Percentiles rank a stretch among this genome's conserved stretches.
phyloP scores from a whole-genome alignment of 495 filamentous ascomycete species.

The Podospora comata region DNA sequence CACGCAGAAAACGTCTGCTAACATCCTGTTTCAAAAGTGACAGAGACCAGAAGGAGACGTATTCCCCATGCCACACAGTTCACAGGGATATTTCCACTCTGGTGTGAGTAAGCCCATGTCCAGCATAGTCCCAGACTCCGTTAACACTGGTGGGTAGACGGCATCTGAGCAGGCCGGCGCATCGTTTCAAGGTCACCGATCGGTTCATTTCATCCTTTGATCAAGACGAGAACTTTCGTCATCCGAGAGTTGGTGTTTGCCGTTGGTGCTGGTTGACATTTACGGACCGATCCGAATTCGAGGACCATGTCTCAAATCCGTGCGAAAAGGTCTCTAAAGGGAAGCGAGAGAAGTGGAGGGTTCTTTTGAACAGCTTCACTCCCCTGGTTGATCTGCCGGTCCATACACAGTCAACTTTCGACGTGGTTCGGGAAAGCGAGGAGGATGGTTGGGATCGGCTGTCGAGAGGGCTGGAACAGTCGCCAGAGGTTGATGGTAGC shows the following conservation, averaged over 20 bases:
- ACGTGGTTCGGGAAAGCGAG: constrained; percentile 14
- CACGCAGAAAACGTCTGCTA: constrained; percentile 12
- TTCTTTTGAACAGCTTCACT: constrained; percentile 33
- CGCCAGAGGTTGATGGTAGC: background rate
- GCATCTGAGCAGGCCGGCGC: constrained; percentile 33
- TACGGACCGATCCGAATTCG: constrained; percentile 22
- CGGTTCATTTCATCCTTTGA: constrained; percentile 34
- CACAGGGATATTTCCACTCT: constrained; percentile 38
- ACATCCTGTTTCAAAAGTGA: constrained; percentile 26
- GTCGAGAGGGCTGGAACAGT: constrained; percentile 8
- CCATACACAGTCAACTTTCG: background rate
- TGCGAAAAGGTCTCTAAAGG: constrained; percentile 36
- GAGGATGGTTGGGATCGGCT: constrained; percentile 8
- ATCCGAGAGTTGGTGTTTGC: constrained; percentile 33
- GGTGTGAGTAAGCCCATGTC: constrained; percentile 25
- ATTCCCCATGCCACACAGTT: constrained; percentile 34
- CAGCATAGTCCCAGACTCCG: background rate
- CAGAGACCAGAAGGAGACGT: constrained; percentile 31
- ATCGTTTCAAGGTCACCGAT: constrained; percentile 30
- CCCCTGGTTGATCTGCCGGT: constrained; percentile 17
- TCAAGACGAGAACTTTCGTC: constrained; percentile 24
- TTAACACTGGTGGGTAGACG: constrained; percentile 19
- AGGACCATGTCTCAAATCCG: constrained; percentile 19
- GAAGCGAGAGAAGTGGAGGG: constrained; percentile 35
- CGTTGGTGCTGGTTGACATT: constrained; percentile 33